Percentiles rank a stretch among this genome's conserved stretches.
Evolutionary conservation across 2,329 filamentous ascomycete genomes (phyloP).

Genomic region (Tothia fuscella): DNA sequence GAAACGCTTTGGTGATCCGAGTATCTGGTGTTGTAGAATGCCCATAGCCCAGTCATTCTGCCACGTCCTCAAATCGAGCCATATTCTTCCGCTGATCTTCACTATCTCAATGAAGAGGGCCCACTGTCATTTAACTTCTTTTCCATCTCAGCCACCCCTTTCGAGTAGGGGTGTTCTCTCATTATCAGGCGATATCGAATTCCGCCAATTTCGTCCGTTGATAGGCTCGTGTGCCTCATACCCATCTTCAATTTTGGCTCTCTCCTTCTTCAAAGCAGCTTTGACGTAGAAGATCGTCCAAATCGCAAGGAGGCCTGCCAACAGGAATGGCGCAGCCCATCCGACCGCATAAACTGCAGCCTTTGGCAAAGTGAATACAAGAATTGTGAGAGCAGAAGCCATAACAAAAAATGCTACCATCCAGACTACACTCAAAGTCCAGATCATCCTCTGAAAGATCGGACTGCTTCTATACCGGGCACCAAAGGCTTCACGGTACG

Average conservation of each 20-base stretch:
- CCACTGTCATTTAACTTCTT: no score
- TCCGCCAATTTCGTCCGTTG: not conserved
- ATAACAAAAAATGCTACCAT: constrained; percentile 5
- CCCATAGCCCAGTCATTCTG: no score
- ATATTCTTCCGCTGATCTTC: no score
- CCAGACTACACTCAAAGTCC: constrained; percentile 46
- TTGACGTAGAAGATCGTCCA: constrained; percentile 9
- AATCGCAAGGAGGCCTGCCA: constrained; percentile 7
- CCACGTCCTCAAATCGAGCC: no score
- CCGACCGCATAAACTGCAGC: constrained; percentile 8
- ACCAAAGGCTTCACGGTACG: constrained; percentile 39
- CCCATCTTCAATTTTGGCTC: not conserved
- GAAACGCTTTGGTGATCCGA: no score
- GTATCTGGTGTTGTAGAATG: no score
- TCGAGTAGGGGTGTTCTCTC: constrained; percentile 4
- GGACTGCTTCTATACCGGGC: constrained; percentile 42
- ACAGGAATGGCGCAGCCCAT: constrained; percentile 8
- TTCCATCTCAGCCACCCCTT: not conserved
- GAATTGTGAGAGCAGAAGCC: not conserved
- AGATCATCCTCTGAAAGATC: constrained; percentile 42
- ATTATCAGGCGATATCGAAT: not conserved
- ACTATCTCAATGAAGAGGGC: no score
- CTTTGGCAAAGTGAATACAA: constrained; percentile 3
- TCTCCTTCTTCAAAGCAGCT: constrained; percentile 1
- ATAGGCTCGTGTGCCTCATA: not conserved